Base-by-base conservation (phyloP, 495 filamentous ascomycete genomes). In the Lasiosphaeria ovina region DNA sequence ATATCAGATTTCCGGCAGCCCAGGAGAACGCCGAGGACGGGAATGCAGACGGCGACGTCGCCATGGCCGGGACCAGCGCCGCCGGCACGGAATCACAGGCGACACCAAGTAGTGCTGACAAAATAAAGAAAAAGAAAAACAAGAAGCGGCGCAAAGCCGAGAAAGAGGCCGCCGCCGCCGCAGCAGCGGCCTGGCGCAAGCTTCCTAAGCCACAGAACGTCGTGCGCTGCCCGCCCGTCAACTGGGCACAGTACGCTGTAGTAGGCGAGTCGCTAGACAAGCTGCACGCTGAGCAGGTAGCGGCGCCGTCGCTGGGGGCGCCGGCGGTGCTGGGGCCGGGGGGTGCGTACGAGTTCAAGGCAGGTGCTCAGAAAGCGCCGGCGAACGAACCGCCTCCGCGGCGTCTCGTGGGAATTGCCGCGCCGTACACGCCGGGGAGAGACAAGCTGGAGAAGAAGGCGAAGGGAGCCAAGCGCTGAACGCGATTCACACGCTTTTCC, bases 221-320 rank as follows among this genome's bases (percentile, higher is more conserved):
- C 3, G 84, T 94, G 8, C 87, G 92, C 38, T 89, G 85, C 77
- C 92, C 92, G 32, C 87, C 90, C 3, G 83, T 97, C 60, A 95
- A 95, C 76, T 97, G 92, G 92, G 83, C 84, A 6, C 91, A 95
- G 69, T 97, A 97, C 70, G 88, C 87, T 59, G 79, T 96, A 16
- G 85, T 92, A 1, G 92, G 91, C 33, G 87, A 89, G 58, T 79
- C 88, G 10, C 74, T 97, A 49, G 90, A 96, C 69, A 88, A 87
- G 72, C 78, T 96, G 64, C 92, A 97, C 74, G 81, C 84, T 57
- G 89, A 94, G 73, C 90, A 95, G 72, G 64, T 83, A 35, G 73
- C 74, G 53, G 79, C 88, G 44, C 92, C 92, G 0, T 76, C 73
- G 32, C 64, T 81, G 14, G 88, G 86, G 1, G 73, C 77, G 51